Conservation (phyloP, 2,329 filamentous ascomycete genomes). For the Fusarium pininemorale region DNA sequence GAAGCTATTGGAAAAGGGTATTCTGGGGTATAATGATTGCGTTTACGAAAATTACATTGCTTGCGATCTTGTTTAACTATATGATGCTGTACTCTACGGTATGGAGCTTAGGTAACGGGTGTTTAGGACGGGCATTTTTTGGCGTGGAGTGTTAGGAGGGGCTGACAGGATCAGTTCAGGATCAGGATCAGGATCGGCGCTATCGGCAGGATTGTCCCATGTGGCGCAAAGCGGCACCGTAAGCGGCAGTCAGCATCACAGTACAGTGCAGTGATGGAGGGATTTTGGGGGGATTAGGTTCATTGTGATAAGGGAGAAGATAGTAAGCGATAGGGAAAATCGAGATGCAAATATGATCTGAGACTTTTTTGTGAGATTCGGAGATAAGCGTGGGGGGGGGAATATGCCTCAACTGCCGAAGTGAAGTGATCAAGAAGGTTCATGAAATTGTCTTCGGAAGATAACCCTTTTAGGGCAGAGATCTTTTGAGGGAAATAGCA, state of each 20-base stretch:
- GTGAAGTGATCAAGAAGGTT: neutral
- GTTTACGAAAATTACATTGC: neutral
- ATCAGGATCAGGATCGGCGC: constrained; percentile 1
- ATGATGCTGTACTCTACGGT: neutral
- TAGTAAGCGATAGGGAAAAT: neutral
- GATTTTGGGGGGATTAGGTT: neutral
- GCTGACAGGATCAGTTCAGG: neutral
- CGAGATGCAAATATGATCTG: neutral
- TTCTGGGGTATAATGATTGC: neutral
- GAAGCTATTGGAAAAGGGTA: neutral
- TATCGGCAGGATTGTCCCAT: neutral
- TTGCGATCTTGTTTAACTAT: neutral
- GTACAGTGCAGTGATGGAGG: no score
- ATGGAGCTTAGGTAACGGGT: neutral
- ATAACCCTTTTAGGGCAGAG: neutral
- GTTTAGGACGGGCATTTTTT: neutral
- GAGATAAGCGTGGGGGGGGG: neutral
- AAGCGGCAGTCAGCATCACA: neutral
- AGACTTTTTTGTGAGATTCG: neutral
- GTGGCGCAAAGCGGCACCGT: neutral
- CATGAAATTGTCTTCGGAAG: neutral
- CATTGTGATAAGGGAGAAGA: neutral
- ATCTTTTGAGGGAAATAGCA: neutral
- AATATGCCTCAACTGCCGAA: neutral
- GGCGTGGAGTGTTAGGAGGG: neutral